Base-by-base conservation (phyloP, 371 early-diverging fungal genomes). In the Fennellomyces sp. region DNA sequence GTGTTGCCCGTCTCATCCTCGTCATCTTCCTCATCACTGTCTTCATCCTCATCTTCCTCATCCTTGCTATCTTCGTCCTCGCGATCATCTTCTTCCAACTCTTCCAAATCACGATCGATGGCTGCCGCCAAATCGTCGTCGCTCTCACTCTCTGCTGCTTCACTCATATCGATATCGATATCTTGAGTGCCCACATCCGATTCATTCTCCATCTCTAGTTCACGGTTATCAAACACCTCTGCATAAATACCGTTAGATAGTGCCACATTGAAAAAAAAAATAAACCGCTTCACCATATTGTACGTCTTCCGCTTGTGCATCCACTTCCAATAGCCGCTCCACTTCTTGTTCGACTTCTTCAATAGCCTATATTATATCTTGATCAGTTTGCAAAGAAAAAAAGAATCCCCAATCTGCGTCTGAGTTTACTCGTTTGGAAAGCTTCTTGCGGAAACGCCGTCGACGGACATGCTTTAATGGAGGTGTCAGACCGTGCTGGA, bases 271-370 rank as follows among this genome's bases (percentile, higher is more conserved):
- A 21, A 28, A 17, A 7, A 33, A 17, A 3, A 30, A 15, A 35
- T n/a, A 11, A 42, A 7, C 30, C 41, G 45, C 2, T 41, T 56
- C 72, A 81, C 81, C 90, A 59, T 86, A 91, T 52, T 77, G 68
- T 2, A 94, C 90, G 48, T 91, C 88, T 48, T 88, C 86, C 4
- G 96, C 94, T 50, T 86, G 81, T 3, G 88, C 82, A 73, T 96
- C 97, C 17, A 88, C 91, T 64, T 91, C 80, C 21, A 98, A 73
- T 39, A 98, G 71, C 36, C 94, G 81, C 50, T 92, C 90, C 10
- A 98, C 92, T 65, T 94, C 94, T 38, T 84, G 73, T 61, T 98
- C 98, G 5, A 97, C 94, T 60, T 91, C 91, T 63, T 95, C 96
- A 56, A 94, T 89, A 2, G 88, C 88, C 88, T 90, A 78, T 61